These are phyloP conservation scores for Prunus armeniaca DNA, from an alignment of 306 rosid species.

Conservation along the genomic window DNA sequence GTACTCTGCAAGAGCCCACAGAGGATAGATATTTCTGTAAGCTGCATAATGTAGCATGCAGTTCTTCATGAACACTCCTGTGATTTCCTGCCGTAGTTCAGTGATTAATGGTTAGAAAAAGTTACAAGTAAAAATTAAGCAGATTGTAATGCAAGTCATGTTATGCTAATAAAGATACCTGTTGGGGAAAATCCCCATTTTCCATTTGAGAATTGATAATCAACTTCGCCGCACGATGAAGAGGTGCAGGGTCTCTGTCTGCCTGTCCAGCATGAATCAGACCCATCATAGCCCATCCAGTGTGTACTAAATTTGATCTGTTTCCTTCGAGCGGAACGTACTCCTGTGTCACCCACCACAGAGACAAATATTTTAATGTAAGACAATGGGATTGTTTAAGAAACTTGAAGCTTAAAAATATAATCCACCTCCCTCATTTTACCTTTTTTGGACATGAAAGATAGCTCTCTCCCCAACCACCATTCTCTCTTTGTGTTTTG, in stretches of 20 bases:
- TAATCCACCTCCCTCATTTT: neutral
- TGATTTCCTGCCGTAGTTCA: constrained; percentile 43
- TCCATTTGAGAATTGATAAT: constrained; percentile 57
- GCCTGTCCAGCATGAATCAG: constrained; percentile 55
- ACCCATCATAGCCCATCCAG: constrained; percentile 74
- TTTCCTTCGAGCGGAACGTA: constrained; percentile 50
- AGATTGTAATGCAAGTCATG: neutral
- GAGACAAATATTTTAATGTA: neutral
- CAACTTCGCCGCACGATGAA: constrained; percentile 54
- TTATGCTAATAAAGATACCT: constrained; percentile 21
- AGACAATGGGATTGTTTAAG: neutral
- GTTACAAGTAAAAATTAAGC: no score
- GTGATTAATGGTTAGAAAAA: no score
- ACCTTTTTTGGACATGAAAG: constrained; percentile 56
- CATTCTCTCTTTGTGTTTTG: constrained; percentile 40
- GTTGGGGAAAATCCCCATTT: constrained; percentile 71
- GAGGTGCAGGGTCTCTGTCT: constrained; percentile 55
- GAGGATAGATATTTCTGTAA: neutral
- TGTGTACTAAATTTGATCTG: constrained; percentile 60
- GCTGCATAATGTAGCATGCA: constrained; percentile 64
- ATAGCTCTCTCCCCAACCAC: constrained; percentile 82
- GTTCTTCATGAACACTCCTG: constrained; percentile 47
- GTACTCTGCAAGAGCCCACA: no score
- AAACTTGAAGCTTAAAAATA: neutral
- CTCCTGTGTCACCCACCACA: constrained; percentile 17